phyloP scores from a whole-genome alignment of 768 basidiomycete species.

The Agrocybe praecox region DNA sequence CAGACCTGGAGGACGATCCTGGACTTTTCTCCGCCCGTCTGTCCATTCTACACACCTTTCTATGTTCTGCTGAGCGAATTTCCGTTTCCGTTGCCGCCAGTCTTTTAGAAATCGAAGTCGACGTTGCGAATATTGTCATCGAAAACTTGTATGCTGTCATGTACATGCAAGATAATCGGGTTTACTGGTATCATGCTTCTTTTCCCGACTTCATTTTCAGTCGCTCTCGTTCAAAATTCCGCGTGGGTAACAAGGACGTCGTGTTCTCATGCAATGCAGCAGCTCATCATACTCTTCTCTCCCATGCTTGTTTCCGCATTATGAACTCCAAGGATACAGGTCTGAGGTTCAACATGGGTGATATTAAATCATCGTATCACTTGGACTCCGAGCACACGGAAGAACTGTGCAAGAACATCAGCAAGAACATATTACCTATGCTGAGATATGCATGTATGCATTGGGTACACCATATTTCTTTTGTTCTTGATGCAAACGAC shows the following conservation, averaged over 20 bases:
- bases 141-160: conserved; percentile 8
- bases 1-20: too few relatives aligned
- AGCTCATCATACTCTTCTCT: conserved; percentile 9
- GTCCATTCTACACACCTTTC: conserved; percentile 11
- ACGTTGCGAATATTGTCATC: background rate
- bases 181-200: conserved; percentile 11
- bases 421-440: conserved; percentile 10
- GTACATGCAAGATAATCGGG: background rate
- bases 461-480: conserved; percentile 14
- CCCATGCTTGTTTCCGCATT: conserved; percentile 15
- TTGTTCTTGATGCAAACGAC: background rate
- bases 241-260: too few relatives aligned
- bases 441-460: conserved; percentile 11
- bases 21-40: conserved; percentile 4
- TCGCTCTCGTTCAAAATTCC: background rate
- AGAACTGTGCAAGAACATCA: background rate
- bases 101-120: background rate
- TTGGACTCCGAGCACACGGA: conserved; percentile 10
- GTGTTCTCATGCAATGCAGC: background rate
- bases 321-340: conserved; percentile 6
- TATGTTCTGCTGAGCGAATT: conserved; percentile 1
- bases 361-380: conserved; percentile 18
- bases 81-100: background rate
- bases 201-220: conserved; percentile 12
- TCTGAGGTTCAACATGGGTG: conserved; percentile 21